Evolutionary conservation across 257 asterid species (phyloP), one percentile per base, ranked within the genome.

Genomic region (Leptodermis oblonga): DNA sequence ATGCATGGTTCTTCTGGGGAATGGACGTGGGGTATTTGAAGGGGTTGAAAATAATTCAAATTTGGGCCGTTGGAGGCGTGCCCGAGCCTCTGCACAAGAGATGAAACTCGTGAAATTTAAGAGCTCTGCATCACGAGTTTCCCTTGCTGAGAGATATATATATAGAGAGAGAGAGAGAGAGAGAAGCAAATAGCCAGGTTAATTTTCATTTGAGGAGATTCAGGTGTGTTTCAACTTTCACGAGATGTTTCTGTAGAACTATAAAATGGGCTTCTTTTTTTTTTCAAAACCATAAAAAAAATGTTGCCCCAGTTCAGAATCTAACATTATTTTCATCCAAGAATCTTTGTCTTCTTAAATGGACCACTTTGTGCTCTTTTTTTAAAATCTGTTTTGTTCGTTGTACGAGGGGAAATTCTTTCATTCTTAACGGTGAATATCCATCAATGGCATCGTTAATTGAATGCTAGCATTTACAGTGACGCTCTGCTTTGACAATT

Each of bases 41-140:
- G 87, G 86, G 18, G 74, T 23, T n/a, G 80, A 34, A 73, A 82
- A 63, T 79, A 66, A 67, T 33, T 65, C 62, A 69, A 67, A 73
- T 65, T 14, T 31, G 48, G 60, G 72, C 11, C 33, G 65, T 30
- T 8, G 70, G 75, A 58, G 67, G 26, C 74, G 54, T 64, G 74
- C 71, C 76, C 53, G 71, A 64, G 78, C 31, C 42, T 70, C 74
- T 77, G 84, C 59, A 77, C 75, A 69, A 71, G 72, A 77, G 74
- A 77, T 69, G 86, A 72, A 84, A 77, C 95, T 85, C 86, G 95
- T 92, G 96, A 86, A 79, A 74, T 76, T 69, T 69, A 77, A 79
- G 96, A 83, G 95, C 95, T 85, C 85, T 80, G 69, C 84, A 74
- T 93, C 96, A 90, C 98, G 97, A 84, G 98, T 80, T 78, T 91